Percentiles rank a stretch among this genome's conserved stretches.
Conservation (phyloP, 176 grass and related monocot species). For the Oryza punctata region DNA sequence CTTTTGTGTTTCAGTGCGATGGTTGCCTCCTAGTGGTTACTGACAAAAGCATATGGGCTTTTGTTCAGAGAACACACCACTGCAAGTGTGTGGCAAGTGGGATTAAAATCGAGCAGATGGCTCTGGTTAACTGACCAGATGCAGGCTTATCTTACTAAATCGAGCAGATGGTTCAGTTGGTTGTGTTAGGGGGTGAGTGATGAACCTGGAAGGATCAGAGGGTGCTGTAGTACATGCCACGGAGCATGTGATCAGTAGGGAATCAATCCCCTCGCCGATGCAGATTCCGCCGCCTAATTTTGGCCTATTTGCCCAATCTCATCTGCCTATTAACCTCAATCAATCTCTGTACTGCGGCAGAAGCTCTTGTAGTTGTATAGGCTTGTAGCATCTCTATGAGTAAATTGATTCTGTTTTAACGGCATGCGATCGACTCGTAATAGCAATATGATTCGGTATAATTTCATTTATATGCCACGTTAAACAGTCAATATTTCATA, state of each 20-base stretch:
- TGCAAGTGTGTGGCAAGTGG: conserved; percentile 32
- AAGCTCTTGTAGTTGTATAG: background rate
- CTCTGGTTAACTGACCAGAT: background rate
- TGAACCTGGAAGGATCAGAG: background rate
- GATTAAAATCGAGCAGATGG: background rate
- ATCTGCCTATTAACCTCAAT: background rate
- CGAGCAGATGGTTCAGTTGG: background rate
- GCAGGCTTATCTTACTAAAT: background rate
- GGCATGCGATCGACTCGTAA: background rate
- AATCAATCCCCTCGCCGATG: conserved; percentile 9
- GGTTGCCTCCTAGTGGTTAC: background rate
- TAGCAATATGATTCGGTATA: background rate
- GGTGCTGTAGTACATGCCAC: background rate
- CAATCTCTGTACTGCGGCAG: background rate
- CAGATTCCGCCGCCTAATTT: conserved; percentile 12
- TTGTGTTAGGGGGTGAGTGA: conserved; percentile 4
- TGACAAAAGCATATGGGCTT: conserved; percentile 2
- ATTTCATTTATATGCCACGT: background rate
- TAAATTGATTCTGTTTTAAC: conserved; percentile 9
- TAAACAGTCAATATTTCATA: background rate
- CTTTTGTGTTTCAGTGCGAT: background rate
- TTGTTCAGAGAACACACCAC: background rate
- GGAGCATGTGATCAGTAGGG: background rate
- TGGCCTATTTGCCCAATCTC: conserved; percentile 17
- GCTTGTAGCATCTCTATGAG: background rate